phyloP scores from a whole-genome alignment of 306 rosid genomes.

The Lagenaria siceraria region DNA sequence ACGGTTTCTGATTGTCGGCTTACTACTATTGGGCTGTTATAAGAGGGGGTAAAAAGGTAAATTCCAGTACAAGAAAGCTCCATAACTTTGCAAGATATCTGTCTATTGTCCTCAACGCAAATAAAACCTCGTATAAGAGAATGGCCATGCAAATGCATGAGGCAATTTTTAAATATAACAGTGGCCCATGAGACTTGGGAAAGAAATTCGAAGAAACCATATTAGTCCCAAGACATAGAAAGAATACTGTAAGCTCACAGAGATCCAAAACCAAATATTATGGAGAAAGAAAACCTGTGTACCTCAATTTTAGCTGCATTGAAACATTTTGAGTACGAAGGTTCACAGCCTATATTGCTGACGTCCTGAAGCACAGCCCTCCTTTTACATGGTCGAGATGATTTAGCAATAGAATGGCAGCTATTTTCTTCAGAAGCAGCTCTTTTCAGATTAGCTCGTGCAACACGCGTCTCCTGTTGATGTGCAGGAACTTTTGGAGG shows the following conservation, averaged over 20 bases:
- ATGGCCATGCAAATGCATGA: not conserved
- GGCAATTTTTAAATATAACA: not conserved
- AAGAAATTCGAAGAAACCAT: not conserved
- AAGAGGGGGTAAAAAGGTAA: not conserved
- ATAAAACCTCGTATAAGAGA: not conserved
- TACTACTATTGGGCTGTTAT: slow-evolving; percentile 43
- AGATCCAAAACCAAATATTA: slow-evolving; percentile 5
- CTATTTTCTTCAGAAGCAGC: slow-evolving; percentile 20
- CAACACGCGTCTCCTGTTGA: slow-evolving; percentile 26
- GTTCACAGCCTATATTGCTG: slow-evolving; percentile 44
- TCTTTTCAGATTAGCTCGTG: slow-evolving; percentile 33
- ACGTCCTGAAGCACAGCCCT: slow-evolving; percentile 63
- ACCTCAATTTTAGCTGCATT: slow-evolving; percentile 58
- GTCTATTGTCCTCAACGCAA: not conserved
- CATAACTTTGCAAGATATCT: not conserved
- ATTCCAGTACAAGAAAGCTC: not conserved
- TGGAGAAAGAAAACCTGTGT: not conserved
- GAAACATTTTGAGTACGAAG: slow-evolving; percentile 28
- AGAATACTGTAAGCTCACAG: not conserved
- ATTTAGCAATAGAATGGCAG: slow-evolving; percentile 17
- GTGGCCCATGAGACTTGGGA: not conserved
- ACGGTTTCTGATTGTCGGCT: slow-evolving; percentile 23
- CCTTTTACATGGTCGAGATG: slow-evolving; percentile 35
- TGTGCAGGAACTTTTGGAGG: slow-evolving; percentile 33
- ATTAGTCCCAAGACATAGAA: not conserved